Conservation (phyloP, 306 rosid genomes). For the Citrullus mucosospermus region DNA sequence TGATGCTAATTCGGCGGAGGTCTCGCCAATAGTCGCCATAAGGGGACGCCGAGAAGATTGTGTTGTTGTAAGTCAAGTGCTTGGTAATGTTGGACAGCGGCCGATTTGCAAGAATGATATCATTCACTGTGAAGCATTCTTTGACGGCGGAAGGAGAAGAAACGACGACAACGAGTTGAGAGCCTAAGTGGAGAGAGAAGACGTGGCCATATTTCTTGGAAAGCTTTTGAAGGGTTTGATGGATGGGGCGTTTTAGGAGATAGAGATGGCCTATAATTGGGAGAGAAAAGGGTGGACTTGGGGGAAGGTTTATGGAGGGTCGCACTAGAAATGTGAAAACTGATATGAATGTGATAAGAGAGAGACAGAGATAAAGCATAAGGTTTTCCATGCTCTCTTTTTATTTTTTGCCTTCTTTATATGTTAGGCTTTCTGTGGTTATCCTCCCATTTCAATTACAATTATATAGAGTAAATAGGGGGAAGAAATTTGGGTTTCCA, state of each 20-base stretch:
- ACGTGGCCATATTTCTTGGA: conserved; percentile 29
- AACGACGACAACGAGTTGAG: conserved; percentile 23
- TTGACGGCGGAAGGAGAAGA: conserved; percentile 33
- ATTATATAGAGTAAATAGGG: background rate
- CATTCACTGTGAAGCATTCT: conserved; percentile 60
- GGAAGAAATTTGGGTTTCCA: no score
- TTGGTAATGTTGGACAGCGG: conserved; percentile 8
- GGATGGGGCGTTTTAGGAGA: conserved; percentile 27
- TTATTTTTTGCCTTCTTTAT: background rate
- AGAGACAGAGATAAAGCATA: background rate
- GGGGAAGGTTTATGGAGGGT: conserved; percentile 11
- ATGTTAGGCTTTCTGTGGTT: no score
- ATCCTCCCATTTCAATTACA: background rate
- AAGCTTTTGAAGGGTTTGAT: conserved; percentile 19
- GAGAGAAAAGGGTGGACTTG: background rate
- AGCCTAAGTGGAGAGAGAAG: conserved; percentile 19
- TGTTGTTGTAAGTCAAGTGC: conserved; percentile 30
- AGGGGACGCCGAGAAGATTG: conserved; percentile 11
- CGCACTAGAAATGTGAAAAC: conserved; percentile 29
- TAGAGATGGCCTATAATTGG: conserved; percentile 51
- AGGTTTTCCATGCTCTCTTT: background rate
- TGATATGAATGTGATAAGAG: conserved; percentile 1
- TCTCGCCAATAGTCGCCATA: conserved; percentile 75
- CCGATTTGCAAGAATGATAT: conserved; percentile 39
- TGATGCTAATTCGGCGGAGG: conserved; percentile 41